Conservation (phyloP, 139 green algal species). For the Zygnema cylindricum region DNA sequence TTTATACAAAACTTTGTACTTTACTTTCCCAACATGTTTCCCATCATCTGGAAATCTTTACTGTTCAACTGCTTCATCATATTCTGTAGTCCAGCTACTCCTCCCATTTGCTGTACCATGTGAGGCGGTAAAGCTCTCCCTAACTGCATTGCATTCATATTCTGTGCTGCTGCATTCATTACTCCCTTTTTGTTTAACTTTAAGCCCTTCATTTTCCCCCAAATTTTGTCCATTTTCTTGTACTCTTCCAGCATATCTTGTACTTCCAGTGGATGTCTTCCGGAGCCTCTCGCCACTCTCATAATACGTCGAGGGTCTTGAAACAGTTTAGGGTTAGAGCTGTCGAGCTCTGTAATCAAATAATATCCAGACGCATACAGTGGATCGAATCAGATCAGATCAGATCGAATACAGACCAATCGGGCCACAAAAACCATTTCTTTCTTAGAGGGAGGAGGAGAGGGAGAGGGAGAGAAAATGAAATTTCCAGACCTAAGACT, state of each 20-base stretch:
- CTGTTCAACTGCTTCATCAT: conserved; percentile 73
- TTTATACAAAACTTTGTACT: neutral
- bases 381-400: no score
- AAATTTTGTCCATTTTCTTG: conserved; percentile 88
- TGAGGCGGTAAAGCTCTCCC: conserved; percentile 84
- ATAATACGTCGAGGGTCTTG: conserved; percentile 50
- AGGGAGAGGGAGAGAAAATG: no score
- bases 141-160: conserved; percentile 82
- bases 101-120: conserved; percentile 95
- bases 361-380: neutral
- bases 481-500: no score
- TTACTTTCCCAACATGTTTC: neutral
- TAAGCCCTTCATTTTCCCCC: conserved; percentile 87
- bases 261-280: conserved; percentile 66
- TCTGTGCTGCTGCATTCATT: conserved; percentile 69
- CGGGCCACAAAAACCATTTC: no score
- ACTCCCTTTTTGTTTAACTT: conserved; percentile 85
- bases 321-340: conserved; percentile 58
- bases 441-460: no score
- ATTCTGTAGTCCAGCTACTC: conserved; percentile 78
- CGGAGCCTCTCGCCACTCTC: conserved; percentile 60
- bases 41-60: conserved; percentile 33
- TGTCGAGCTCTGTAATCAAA: conserved; percentile 59
- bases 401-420: no score
- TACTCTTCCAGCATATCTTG: conserved; percentile 87